Base-by-base conservation (phyloP, 2,329 filamentous ascomycete species). In the Trichophyton rubrum region DNA sequence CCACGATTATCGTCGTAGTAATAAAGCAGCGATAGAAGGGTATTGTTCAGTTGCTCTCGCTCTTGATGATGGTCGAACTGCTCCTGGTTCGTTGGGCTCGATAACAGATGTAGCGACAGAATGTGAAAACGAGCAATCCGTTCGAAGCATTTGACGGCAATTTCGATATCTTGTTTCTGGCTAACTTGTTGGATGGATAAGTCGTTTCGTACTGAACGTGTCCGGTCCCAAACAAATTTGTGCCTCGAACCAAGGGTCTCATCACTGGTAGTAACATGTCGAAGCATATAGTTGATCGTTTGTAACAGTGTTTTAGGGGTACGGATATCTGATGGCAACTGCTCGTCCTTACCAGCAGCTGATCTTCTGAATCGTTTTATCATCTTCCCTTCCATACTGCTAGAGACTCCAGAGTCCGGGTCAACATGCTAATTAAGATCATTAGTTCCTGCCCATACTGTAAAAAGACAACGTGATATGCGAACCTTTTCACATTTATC, bases 151-250 rank as follows among this genome's bases (percentile, higher is more conserved):
- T 80, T 79, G 5, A 86, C 80, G 3, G 82, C 80, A 20, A 80
- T 77, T 55, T 74, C 71, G 40, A 85, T 76, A 67, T 85, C 80
- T n/a, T 76, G 73, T n/a, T 74, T 69, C 63, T 79, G 80, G 6
- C 78, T 80, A 61, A 85, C 72, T 66, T 82, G 80, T 68, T 85
- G 82, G 20, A 85, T 84, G 1, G 82, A 82, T 58, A 85, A 82
- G 68, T 86, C 84, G 66, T 85, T 86, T 45, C 84, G 79, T 61
- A 86, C 80, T 3, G 82, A 83, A 55, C 84, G 78, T 38, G 83
- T 85, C 17, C 84, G 78, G 67, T 86, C 83, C 84, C 84, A 86
- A 27, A 86, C 78, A 68, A 85, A 86, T 62, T 80, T 79, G 66
- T 85, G 81, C 11, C 84, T 77, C n/a, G 76, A 69, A 1, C 74